Conservation (phyloP, 805 yeast genomes). For the Candida suzukii region DNA sequence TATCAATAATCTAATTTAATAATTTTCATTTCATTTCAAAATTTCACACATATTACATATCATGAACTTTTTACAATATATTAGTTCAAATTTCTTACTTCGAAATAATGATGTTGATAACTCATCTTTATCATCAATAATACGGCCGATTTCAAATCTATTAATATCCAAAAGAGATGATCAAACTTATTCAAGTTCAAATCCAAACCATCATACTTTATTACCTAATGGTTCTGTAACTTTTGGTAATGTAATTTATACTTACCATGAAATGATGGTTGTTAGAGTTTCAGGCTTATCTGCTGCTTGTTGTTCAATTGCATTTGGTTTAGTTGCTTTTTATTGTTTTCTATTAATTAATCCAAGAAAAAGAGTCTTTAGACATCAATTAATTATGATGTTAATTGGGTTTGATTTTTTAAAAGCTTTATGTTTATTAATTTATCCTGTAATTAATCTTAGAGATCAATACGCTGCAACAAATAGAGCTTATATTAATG, state of each 20-base stretch:
- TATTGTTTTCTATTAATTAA: constrained; percentile 59
- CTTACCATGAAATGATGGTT: constrained; percentile 10
- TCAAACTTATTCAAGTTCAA: neutral
- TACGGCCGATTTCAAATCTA: too few species aligned
- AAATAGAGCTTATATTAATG: constrained; percentile 41
- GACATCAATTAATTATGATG: constrained; percentile 64
- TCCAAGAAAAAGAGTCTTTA: constrained; percentile 52
- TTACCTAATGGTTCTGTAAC: neutral
- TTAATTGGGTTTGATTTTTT: constrained; percentile 67
- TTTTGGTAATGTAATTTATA: constrained; percentile 1
- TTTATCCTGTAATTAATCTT: constrained; percentile 42
- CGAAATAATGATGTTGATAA: too few species aligned
- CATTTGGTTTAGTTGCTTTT: constrained; percentile 51
- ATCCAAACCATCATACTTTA: neutral
- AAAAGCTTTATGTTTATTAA: constrained; percentile 60
- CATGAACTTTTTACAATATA: too few species aligned
- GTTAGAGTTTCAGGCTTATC: constrained; percentile 22
- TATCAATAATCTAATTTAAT: too few species aligned
- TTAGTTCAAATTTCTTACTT: too few species aligned
- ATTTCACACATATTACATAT: too few species aligned
- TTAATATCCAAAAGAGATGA: neutral
- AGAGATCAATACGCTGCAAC: constrained; percentile 4
- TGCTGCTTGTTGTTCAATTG: constrained; percentile 41
- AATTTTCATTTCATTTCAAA: too few species aligned
- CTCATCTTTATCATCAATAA: too few species aligned